Conservation (phyloP, 1,284 basidiomycete genomes). For the Trichosporon sp. region DNA sequence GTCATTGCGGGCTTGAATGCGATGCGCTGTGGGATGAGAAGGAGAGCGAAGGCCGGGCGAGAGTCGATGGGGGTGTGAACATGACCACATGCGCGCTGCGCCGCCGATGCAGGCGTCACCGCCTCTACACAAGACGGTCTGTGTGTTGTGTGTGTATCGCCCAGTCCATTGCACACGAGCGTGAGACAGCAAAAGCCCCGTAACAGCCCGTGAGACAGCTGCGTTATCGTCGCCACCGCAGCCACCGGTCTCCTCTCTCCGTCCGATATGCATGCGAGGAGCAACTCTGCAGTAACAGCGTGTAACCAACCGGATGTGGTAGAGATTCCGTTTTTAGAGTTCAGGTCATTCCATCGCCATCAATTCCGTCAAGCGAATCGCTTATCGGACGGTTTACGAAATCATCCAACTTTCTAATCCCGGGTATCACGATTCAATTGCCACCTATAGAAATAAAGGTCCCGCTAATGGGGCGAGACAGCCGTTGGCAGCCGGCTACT, state of each 20-base stretch:
- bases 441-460: not conserved
- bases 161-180: not conserved
- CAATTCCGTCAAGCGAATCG: not conserved
- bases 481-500: not conserved
- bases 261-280: not conserved
- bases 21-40: not conserved
- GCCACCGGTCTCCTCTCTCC: not conserved
- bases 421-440: not conserved
- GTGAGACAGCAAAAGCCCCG: not conserved
- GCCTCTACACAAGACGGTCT: not conserved
- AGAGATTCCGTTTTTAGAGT: not conserved
- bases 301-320: not conserved
- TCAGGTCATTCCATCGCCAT: too few species aligned
- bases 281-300: not conserved
- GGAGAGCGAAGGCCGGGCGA: not conserved
- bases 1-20: not conserved
- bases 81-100: not conserved
- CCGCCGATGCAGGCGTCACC: not conserved
- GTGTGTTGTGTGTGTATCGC: not conserved
- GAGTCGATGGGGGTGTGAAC: not conserved
- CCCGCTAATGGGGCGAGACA: not conserved
- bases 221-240: not conserved
- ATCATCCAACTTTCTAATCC: too few species aligned
- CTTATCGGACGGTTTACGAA: not conserved
- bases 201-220: not conserved